Conservation (phyloP, 106 monocot species). For the Platanthera guangdongensis region DNA sequence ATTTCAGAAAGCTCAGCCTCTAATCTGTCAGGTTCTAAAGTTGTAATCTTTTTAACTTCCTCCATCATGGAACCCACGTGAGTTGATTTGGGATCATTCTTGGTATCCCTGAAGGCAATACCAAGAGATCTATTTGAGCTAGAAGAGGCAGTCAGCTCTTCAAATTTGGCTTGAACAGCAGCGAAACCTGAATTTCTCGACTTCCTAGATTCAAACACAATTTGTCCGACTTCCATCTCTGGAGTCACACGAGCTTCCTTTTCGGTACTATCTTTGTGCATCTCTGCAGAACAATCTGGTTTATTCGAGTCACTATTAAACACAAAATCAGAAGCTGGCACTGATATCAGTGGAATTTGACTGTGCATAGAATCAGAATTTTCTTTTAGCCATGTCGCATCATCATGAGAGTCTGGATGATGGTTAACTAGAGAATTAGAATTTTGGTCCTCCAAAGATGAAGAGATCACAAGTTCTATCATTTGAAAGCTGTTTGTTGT, state of each 20-base stretch:
- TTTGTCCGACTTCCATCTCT: conserved; percentile 42
- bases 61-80: not conserved
- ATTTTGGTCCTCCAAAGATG: conserved; percentile 3
- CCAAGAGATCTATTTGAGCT: conserved; percentile 17
- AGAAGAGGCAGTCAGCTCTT: conserved; percentile 53
- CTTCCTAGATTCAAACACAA: conserved; percentile 30
- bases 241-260: conserved; percentile 18
- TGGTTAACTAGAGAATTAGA: conserved; percentile 11
- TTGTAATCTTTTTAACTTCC: not conserved
- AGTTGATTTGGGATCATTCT: conserved; percentile 18
- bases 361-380: conserved; percentile 8
- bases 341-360: conserved; percentile 10
- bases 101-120: conserved; percentile 18
- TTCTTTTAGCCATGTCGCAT: conserved; percentile 6
- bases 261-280: conserved; percentile 10
- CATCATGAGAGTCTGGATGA: conserved; percentile 14
- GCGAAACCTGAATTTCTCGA: conserved; percentile 63
- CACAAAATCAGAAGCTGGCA: conserved; percentile 7
- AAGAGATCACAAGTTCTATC: conserved; percentile 15
- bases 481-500: conserved; percentile 6
- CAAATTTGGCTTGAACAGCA: conserved; percentile 92
- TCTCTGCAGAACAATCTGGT: conserved; percentile 11
- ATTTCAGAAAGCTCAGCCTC: not conserved
- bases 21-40: not conserved
- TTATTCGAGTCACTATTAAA: not conserved